Evolutionary conservation across 129 eudicot genomes (phyloP).

Genomic region (Arctium minus): DNA sequence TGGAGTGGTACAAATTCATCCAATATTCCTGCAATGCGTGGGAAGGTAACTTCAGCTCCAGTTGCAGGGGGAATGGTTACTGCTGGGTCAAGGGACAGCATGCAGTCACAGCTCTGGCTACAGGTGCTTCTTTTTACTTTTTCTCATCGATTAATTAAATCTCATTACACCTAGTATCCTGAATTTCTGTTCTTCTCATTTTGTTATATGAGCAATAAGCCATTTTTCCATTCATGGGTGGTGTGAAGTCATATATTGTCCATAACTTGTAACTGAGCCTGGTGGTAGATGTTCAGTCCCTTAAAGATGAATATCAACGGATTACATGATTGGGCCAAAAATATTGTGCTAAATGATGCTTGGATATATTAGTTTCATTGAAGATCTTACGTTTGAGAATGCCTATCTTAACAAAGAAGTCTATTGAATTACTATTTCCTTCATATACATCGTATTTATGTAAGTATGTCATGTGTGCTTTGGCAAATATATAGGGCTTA

Average conservation of each 20-base stretch:
- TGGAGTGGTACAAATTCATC: constrained; percentile 69
- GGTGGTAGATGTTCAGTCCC: too few relatives aligned
- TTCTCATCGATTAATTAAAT: neutral
- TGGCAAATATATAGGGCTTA: too few relatives aligned
- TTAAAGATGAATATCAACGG: too few relatives aligned
- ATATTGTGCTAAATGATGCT: too few relatives aligned
- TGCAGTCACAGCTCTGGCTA: constrained; percentile 75
- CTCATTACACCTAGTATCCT: neutral
- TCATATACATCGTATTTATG: neutral
- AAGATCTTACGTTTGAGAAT: too few relatives aligned
- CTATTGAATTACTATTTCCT: too few relatives aligned
- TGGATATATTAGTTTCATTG: too few relatives aligned
- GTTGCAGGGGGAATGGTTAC: constrained; percentile 62
- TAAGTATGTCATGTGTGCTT: neutral
- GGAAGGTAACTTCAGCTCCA: constrained; percentile 55
- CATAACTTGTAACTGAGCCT: neutral
- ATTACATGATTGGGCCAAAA: too few relatives aligned
- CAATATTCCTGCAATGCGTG: constrained; percentile 55
- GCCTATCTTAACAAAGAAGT: too few relatives aligned
- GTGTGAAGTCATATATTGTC: neutral
- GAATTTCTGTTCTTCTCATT: neutral
- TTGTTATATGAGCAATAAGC: neutral
- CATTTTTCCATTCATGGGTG: neutral
- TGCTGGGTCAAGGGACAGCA: constrained; percentile 63
- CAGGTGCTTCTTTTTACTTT: constrained; percentile 43